Evolutionary conservation across 345 rosid species (phyloP).

Genomic region (Dimocarpus longan): DNA sequence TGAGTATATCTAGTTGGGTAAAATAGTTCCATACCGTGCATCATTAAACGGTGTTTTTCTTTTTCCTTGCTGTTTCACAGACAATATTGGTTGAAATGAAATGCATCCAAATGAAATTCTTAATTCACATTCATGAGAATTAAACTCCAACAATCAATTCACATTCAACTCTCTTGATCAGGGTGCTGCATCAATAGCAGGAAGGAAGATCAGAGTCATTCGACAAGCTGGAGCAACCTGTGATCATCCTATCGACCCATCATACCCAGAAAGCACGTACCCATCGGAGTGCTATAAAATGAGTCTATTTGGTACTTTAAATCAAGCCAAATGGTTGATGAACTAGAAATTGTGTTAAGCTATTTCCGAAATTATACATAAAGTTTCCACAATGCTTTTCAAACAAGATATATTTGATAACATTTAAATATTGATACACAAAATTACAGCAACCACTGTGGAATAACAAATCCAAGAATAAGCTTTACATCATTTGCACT

Average conservation of each 20-base stretch:
- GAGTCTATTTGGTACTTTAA: background rate
- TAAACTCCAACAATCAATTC: background rate
- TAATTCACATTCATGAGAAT: background rate
- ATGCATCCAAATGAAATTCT: background rate
- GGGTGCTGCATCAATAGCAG: conserved; percentile 73
- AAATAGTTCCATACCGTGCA: background rate
- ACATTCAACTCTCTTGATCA: conserved; percentile 12
- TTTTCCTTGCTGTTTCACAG: background rate
- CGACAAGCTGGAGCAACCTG: conserved; percentile 79
- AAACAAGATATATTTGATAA: background rate
- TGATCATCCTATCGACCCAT: conserved; percentile 86
- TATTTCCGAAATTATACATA: conserved; percentile 18
- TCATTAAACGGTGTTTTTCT: background rate
- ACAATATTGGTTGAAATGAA: background rate
- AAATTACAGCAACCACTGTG: conserved; percentile 14
- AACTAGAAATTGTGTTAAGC: background rate
- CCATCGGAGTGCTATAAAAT: conserved; percentile 58
- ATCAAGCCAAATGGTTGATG: conserved; percentile 5
- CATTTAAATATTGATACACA: conserved; percentile 18
- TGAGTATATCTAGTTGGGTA: no score
- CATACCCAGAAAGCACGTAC: conserved; percentile 85
- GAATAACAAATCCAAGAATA: background rate
- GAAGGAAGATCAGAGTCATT: conserved; percentile 64
- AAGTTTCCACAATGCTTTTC: background rate
- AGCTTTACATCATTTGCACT: conserved; percentile 19